Evolutionary conservation across 2,329 filamentous ascomycete genomes (phyloP).

Genomic region (Apiospora koreana): DNA sequence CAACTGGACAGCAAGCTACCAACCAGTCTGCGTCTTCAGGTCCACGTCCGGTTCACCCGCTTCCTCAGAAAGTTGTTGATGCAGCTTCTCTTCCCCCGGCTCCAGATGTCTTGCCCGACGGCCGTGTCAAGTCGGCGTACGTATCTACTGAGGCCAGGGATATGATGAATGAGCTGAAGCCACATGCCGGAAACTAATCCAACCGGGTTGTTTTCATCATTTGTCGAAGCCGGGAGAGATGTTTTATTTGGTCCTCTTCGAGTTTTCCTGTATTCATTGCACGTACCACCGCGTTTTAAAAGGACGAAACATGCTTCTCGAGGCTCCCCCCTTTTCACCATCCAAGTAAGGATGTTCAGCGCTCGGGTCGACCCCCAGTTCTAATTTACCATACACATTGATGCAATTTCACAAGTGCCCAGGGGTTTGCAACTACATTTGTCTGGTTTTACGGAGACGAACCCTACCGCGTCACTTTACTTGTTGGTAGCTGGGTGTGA

Average conservation of each 20-base stretch:
- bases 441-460: background rate
- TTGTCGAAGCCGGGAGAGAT: background rate
- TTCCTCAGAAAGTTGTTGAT: conserved; percentile 9
- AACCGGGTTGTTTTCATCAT: background rate
- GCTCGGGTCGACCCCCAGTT: background rate
- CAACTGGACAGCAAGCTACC: conserved; percentile 30
- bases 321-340: background rate
- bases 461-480: background rate
- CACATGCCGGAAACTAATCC: background rate
- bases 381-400: background rate
- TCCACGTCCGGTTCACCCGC: conserved; percentile 6
- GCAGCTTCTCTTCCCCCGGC: background rate
- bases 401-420: background rate
- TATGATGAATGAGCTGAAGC: conserved; percentile 9
- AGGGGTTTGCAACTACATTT: background rate
- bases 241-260: background rate
- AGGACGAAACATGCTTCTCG: background rate
- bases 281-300: background rate
- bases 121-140: conserved; percentile 12
- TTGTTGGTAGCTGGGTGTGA: background rate
- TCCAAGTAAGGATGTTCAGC: background rate
- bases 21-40: conserved; percentile 31
- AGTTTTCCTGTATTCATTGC: background rate
- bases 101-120: conserved; percentile 10
- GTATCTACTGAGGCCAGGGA: conserved; percentile 6